Conservation (phyloP, 768 basidiomycete genomes). For the Leccinum imitatum region DNA sequence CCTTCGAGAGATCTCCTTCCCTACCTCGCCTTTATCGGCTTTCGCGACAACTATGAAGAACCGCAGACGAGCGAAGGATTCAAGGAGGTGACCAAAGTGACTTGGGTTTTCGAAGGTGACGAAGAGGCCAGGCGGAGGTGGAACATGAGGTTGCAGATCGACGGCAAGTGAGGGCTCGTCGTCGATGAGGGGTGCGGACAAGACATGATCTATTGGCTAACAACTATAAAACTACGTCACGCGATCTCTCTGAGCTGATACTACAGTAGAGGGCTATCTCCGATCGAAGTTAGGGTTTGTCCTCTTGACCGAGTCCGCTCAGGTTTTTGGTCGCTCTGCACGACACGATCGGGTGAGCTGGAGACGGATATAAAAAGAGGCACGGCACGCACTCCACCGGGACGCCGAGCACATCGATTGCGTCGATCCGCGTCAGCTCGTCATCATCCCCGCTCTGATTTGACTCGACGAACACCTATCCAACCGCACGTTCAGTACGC, state of each 20-base stretch:
- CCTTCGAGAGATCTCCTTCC: conserved; percentile 55
- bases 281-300: conserved; percentile 17
- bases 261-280: neutral
- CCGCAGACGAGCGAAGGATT: conserved; percentile 73
- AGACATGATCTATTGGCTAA: conserved; percentile 7
- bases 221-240: neutral
- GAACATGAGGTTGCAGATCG: conserved; percentile 85
- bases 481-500: conserved; percentile 7
- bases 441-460: conserved; percentile 65
- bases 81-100: conserved; percentile 68
- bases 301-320: conserved; percentile 38
- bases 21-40: conserved; percentile 57
- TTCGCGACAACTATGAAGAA: conserved; percentile 61
- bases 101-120: conserved; percentile 77
- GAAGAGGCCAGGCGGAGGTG: conserved; percentile 70
- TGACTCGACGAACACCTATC: conserved; percentile 65
- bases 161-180: conserved; percentile 52
- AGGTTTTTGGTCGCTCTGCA: conserved; percentile 39
- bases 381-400: conserved; percentile 50
- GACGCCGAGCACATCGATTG: conserved; percentile 61
- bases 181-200: neutral
- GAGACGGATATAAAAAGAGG: neutral
- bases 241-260: neutral
- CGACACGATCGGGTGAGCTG: conserved; percentile 2
- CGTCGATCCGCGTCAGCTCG: conserved; percentile 57